Evolutionary conservation across 257 asterid genomes (phyloP), one percentile per base, ranked within the genome.

Genomic region (Salvia hispanica): DNA sequence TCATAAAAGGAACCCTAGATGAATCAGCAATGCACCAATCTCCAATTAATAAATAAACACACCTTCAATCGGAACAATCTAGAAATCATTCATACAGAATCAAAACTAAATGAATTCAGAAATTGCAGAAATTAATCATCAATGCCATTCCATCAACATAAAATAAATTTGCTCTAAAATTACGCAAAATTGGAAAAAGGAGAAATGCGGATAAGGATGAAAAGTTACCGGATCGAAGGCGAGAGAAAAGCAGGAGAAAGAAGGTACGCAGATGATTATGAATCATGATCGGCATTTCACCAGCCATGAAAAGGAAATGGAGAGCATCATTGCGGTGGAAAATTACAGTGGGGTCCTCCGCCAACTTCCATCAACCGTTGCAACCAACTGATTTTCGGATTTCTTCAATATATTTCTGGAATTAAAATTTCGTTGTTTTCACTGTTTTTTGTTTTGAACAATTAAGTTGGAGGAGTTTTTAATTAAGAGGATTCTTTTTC

Each of bases 211-310:
- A 40, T 9, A 47, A 14, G 39, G 39, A 66, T 14, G 44, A 58
- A 21, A 60, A 13, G 48, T 40, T 66, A 78, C 80, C 83, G 66
- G 75, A 73, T 66, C 79, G 67, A 62, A 52, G 77, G 62, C 58
- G 80, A 74, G 80, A 78, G 77, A 71, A 69, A 69, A 71, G 66
- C 71, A 74, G 67, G 77, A 61, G 74, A 48, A 50, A 56, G 72
- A 66, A 11, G 39, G 60, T 15, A 69, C 43, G 54, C 34, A 48
- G 36, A 60, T 58, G 76, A 69, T 72, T 59, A 48, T 69, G 72
- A 59, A 64, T 56, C 56, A 59, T 67, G 62, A 77, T 63, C 70
- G 61, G 18, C 61, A 55, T 55, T 55, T 55, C 18, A 11, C 9
- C 42, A 28, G 70, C 79, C 82, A 74, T 77, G 78, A 80, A 77